Conservation (phyloP, 2,329 filamentous ascomycete species). For the Sclerotinia sclerotiorum region DNA sequence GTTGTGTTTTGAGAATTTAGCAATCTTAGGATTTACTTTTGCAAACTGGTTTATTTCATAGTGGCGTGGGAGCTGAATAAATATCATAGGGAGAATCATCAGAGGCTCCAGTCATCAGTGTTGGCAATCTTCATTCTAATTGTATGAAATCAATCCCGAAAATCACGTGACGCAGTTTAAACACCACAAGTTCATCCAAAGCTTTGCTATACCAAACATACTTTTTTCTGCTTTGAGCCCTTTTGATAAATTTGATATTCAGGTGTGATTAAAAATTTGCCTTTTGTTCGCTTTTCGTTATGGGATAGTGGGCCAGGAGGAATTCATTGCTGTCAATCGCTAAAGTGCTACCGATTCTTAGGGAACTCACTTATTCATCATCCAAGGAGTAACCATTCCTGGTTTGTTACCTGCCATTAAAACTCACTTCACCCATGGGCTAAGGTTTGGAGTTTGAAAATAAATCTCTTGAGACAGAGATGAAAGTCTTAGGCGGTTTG, state of each 20-base stretch:
- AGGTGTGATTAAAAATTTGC: too few species aligned
- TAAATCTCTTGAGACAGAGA: too few species aligned
- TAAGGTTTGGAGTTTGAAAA: too few species aligned
- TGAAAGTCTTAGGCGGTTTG: too few species aligned
- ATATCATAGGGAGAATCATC: accelerated
- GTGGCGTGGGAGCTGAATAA: not conserved
- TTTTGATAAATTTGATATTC: too few species aligned
- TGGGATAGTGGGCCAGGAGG: not conserved
- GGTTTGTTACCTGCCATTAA: too few species aligned
- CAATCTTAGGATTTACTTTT: accelerated
- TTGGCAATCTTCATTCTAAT: too few species aligned
- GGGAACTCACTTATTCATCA: not conserved
- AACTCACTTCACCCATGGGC: too few species aligned
- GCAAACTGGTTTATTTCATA: accelerated
- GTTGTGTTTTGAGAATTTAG: not conserved
- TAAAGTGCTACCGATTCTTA: not conserved
- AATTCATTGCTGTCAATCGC: not conserved
- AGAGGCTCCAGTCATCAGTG: too few species aligned
- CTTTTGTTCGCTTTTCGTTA: too few species aligned
- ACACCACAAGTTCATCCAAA: not conserved
- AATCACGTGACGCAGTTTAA: not conserved
- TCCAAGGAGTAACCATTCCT: too few species aligned
- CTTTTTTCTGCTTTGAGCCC: not conserved
- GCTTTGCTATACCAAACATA: not conserved
- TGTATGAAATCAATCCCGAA: not conserved